These are phyloP conservation scores for Sporothrix globosa DNA, from an alignment of 2,329 filamentous ascomycete species.

Conservation along the genomic window DNA sequence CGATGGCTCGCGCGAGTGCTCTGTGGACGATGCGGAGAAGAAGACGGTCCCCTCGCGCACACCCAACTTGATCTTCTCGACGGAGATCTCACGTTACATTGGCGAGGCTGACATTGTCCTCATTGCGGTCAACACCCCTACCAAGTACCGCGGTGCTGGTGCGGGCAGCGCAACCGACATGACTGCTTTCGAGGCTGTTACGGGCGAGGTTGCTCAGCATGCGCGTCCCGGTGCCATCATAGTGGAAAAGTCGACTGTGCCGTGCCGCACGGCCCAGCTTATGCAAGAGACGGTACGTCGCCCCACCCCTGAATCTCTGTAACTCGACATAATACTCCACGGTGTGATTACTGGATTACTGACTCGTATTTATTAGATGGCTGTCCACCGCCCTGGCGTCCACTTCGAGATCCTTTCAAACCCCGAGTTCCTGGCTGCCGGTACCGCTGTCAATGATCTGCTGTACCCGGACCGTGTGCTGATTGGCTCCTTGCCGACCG, in stretches of 20 bases:
- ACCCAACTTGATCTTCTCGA: conserved; percentile 75
- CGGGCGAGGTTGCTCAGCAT: conserved; percentile 66
- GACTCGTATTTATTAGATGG: conserved; percentile 48
- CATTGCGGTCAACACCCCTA: conserved; percentile 78
- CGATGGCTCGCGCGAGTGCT: conserved; percentile 56
- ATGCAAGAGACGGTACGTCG: conserved; percentile 66
- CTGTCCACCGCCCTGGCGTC: conserved; percentile 62
- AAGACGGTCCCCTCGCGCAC: conserved; percentile 48
- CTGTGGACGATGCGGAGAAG: conserved; percentile 46
- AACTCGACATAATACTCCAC: neutral
- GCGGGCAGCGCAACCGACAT: conserved; percentile 74
- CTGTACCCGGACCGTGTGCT: conserved; percentile 72
- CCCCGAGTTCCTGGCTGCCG: conserved; percentile 79
- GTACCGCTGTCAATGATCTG: conserved; percentile 73
- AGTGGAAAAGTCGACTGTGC: conserved; percentile 81
- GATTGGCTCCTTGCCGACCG: conserved; percentile 69
- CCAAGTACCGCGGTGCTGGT: conserved; percentile 70
- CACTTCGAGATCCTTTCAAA: conserved; percentile 79
- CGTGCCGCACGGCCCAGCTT: conserved; percentile 71
- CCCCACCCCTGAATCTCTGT: neutral
- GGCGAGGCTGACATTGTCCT: conserved; percentile 72
- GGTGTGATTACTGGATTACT: conserved; percentile 10
- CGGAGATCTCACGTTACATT: conserved; percentile 64
- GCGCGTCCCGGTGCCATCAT: conserved; percentile 71
- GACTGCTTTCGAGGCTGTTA: conserved; percentile 70